A percentile compares a stretch with the other conserved stretches of the same genome.
Conservation (phyloP, 1,284 basidiomycete species). For the Serendipita sp. region DNA sequence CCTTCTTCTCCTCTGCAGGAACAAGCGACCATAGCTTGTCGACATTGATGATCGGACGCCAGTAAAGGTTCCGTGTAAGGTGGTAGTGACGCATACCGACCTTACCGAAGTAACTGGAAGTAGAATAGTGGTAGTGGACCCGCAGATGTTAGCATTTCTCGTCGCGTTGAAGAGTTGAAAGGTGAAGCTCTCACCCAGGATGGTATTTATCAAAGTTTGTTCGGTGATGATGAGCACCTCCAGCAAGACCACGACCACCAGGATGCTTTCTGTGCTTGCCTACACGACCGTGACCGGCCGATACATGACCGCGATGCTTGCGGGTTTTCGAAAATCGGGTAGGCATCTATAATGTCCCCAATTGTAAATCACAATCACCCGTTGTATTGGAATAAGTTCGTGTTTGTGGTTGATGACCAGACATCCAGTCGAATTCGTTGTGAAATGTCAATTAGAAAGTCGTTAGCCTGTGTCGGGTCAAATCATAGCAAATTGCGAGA, state of each 20-base stretch:
- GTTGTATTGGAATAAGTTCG: too few relatives aligned
- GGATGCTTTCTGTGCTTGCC: conserved; percentile 99
- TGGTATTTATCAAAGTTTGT: conserved; percentile 92
- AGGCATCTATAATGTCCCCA: conserved; percentile 50
- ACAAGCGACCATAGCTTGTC: conserved; percentile 84
- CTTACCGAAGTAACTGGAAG: conserved; percentile 86
- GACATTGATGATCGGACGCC: conserved; percentile 92
- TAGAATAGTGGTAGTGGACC: too few relatives aligned
- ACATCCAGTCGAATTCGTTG: background rate
- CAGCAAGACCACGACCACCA: conserved; percentile 99
- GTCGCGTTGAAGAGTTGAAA: background rate
- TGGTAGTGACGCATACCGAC: conserved; percentile 99
- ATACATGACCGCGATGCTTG: conserved; percentile 98
- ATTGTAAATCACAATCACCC: background rate
- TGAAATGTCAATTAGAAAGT: background rate
- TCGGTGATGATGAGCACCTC: conserved; percentile 99
- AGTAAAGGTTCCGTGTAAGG: conserved; percentile 78
- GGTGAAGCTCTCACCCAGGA: conserved; percentile 50
- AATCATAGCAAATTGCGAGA: background rate
- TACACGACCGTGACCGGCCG: conserved; percentile 97
- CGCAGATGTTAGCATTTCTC: background rate
- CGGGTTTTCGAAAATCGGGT: conserved; percentile 90
- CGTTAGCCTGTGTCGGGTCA: background rate
- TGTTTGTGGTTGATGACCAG: background rate
- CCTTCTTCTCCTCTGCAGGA: conserved; percentile 63